phyloP scores from a whole-genome alignment of 202 grass and related monocot genomes.

The Saccharum hybrid region DNA sequence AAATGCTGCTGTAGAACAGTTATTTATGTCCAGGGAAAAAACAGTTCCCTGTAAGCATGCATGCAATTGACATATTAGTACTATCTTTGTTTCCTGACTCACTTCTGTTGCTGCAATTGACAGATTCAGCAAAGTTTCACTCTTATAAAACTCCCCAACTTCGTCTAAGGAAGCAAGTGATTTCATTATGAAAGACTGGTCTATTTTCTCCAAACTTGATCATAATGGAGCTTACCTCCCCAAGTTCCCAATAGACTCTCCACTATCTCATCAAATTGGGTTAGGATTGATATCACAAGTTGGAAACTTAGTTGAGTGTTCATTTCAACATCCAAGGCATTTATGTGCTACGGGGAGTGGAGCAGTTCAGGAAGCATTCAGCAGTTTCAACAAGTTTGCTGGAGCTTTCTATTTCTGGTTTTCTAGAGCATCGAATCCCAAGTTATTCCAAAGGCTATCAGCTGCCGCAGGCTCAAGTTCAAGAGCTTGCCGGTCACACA shows the following conservation, averaged over 20 bases:
- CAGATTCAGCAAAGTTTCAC: conserved; percentile 17
- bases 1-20: neutral
- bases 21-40: neutral
- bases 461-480: conserved; percentile 55
- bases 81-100: neutral
- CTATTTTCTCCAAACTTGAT: conserved; percentile 65
- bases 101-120: conserved; percentile 23
- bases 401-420: conserved; percentile 79
- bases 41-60: neutral
- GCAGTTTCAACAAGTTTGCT: conserved; percentile 73
- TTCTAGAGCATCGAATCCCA: conserved; percentile 66
- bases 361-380: conserved; percentile 69
- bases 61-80: neutral
- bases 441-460: conserved; percentile 52
- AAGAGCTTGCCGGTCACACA: conserved; percentile 50
- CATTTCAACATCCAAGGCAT: conserved; percentile 54
- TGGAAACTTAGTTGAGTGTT: conserved; percentile 61
- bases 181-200: conserved; percentile 72
- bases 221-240: conserved; percentile 52
- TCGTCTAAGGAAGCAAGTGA: neutral
- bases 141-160: neutral
- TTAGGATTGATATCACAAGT: conserved; percentile 65
- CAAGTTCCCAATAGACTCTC: conserved; percentile 54
- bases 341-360: conserved; percentile 61
- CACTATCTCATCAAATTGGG: conserved; percentile 67